phyloP scores from a whole-genome alignment of 768 basidiomycete species.

The Exsudoporus frostii region DNA sequence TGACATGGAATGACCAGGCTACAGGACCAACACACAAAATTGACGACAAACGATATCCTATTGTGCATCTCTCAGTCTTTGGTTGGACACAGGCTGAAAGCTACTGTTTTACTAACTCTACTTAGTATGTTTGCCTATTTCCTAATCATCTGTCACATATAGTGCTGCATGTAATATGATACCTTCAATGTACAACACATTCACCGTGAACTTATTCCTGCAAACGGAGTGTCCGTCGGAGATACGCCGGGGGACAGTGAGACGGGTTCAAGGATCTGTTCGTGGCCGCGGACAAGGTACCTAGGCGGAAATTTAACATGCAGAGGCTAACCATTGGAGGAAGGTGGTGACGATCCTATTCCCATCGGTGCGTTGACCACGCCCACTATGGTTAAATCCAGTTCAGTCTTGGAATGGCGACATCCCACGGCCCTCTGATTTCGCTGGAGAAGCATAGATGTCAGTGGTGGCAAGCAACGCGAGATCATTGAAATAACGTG shows the following conservation, averaged over 20 bases:
- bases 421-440: constrained; percentile 89
- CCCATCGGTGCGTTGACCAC: constrained; percentile 27
- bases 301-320: constrained; percentile 25
- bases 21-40: constrained; percentile 14
- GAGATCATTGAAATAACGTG: constrained; percentile 34
- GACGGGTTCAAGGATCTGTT: not conserved
- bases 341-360: constrained; percentile 28
- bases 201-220: constrained; percentile 7
- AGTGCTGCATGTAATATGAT: constrained; percentile 40
- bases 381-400: constrained; percentile 29
- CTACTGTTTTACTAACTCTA: constrained; percentile 33
- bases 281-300: constrained; percentile 26
- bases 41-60: constrained; percentile 28
- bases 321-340: constrained; percentile 14
- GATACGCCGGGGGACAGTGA: constrained; percentile 5
- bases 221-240: constrained; percentile 7
- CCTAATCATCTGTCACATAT: constrained; percentile 33
- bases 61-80: constrained; percentile 25
- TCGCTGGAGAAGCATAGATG: constrained; percentile 50
- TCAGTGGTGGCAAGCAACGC: constrained; percentile 11
- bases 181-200: constrained; percentile 29
- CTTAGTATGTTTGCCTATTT: constrained; percentile 30
- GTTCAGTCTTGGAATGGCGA: constrained; percentile 71
- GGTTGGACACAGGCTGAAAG: constrained; percentile 26
- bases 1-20: constrained; percentile 31